Evolutionary conservation across 805 yeast species (phyloP).

Genomic region (Candida chauliodis): DNA sequence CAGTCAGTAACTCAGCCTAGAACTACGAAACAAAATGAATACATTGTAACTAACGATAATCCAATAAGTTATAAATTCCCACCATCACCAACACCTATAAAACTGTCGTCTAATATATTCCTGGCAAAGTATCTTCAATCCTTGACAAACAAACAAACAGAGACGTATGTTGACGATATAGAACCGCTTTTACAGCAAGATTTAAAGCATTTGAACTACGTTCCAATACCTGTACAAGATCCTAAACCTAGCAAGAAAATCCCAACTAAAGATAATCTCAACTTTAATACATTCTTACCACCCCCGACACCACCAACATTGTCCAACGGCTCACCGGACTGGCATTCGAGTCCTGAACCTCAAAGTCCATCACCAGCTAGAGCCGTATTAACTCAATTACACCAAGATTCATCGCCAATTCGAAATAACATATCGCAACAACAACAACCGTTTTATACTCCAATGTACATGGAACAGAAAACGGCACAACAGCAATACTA

Average conservation of each 20-base stretch:
- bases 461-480: constrained; percentile 12
- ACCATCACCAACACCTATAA: constrained; percentile 29
- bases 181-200: constrained; percentile 24
- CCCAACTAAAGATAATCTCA: constrained; percentile 4
- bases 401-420: constrained; percentile 21
- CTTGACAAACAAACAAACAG: constrained; percentile 12
- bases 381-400: constrained; percentile 3
- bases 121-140: constrained; percentile 44
- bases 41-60: constrained; percentile 42
- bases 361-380: constrained; percentile 30
- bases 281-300: constrained; percentile 10
- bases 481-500: constrained; percentile 3
- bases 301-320: constrained; percentile 33
- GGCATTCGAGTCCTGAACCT: constrained; percentile 38
- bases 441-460: constrained; percentile 29
- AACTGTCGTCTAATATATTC: constrained; percentile 20
- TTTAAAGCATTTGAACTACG: constrained; percentile 19
- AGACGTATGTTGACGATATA: constrained; percentile 31
- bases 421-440: constrained; percentile 18
- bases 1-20: constrained; percentile 5
- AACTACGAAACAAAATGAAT: constrained; percentile 30
- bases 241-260: constrained; percentile 8
- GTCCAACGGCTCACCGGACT: constrained; percentile 34
- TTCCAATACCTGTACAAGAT: constrained; percentile 40
- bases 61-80: constrained; percentile 60